These are phyloP conservation scores for Rhynchosporium agropyri DNA, from an alignment of 2,329 filamentous ascomycete genomes.

Conservation along the genomic window DNA sequence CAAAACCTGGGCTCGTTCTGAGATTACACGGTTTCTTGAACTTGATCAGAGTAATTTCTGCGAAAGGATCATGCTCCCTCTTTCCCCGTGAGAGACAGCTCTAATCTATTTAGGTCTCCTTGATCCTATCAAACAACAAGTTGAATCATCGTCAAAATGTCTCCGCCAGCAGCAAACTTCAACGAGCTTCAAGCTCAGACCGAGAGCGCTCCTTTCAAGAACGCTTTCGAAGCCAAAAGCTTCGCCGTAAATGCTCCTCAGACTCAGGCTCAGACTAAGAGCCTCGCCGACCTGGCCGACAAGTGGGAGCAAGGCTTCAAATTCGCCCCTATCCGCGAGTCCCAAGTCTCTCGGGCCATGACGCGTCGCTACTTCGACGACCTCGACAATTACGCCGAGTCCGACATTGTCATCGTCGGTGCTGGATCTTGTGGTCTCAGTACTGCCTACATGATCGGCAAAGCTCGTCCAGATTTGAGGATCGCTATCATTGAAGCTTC, in stretches of 20 bases:
- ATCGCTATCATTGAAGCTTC: slow-evolving; percentile 89
- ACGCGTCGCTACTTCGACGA: slow-evolving; percentile 90
- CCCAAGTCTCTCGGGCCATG: slow-evolving; percentile 91
- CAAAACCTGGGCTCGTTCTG: slow-evolving; percentile 54
- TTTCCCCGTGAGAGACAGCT: slow-evolving; percentile 44
- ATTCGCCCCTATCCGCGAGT: slow-evolving; percentile 88
- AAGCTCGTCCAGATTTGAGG: slow-evolving; percentile 83
- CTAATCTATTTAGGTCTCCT: slow-evolving; percentile 47
- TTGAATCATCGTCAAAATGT: slow-evolving; percentile 44
- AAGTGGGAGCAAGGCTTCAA: slow-evolving; percentile 76
- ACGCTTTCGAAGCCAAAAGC: slow-evolving; percentile 54
- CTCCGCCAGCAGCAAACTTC: slow-evolving; percentile 73
- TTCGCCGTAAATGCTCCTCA: slow-evolving; percentile 47
- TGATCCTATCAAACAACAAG: slow-evolving; percentile 29
- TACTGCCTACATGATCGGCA: slow-evolving; percentile 81
- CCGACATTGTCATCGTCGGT: slow-evolving; percentile 90
- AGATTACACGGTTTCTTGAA: slow-evolving; percentile 87
- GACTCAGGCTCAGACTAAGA: slow-evolving; percentile 45
- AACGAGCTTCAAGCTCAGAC: slow-evolving; percentile 43
- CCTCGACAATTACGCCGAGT: slow-evolving; percentile 86
- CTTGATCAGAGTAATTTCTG: slow-evolving; percentile 99
- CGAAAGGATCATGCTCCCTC: slow-evolving; percentile 96
- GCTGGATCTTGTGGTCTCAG: slow-evolving; percentile 87
- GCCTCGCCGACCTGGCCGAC: slow-evolving; percentile 65
- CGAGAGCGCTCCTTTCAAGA: slow-evolving; percentile 42